Evolutionary conservation across 768 basidiomycete genomes (phyloP).

Genomic region (Pisolithus sp.): DNA sequence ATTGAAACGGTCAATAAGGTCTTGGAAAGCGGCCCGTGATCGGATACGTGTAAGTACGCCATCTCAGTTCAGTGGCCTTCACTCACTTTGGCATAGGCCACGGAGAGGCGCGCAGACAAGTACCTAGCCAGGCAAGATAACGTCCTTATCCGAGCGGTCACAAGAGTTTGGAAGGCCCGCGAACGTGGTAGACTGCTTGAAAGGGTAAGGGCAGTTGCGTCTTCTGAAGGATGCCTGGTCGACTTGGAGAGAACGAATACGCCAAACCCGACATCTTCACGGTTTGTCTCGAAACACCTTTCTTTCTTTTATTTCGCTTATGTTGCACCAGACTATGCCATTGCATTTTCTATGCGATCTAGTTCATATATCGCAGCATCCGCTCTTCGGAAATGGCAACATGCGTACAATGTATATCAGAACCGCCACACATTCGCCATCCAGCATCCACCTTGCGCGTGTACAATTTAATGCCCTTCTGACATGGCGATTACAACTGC

Average conservation of each 20-base stretch:
- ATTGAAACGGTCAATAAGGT: slow-evolving; percentile 40
- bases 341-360: slow-evolving; percentile 42
- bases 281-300: slow-evolving; percentile 30
- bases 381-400: slow-evolving; percentile 42
- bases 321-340: slow-evolving; percentile 36
- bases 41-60: slow-evolving; percentile 42
- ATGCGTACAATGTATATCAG: slow-evolving; percentile 36
- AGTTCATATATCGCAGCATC: slow-evolving; percentile 33
- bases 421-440: slow-evolving; percentile 44
- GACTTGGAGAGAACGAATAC: slow-evolving; percentile 45
- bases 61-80: background rate
- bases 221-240: slow-evolving; percentile 41
- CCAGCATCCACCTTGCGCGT: slow-evolving; percentile 28
- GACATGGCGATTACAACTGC: slow-evolving; percentile 51
- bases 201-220: slow-evolving; percentile 41
- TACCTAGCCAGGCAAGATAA: slow-evolving; percentile 51
- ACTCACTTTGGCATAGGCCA: slow-evolving; percentile 34
- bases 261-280: slow-evolving; percentile 35
- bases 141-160: slow-evolving; percentile 50
- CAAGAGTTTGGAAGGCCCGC: slow-evolving; percentile 62
- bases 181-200: slow-evolving; percentile 56
- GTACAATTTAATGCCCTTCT: slow-evolving; percentile 41
- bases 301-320: slow-evolving; percentile 5
- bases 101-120: slow-evolving; percentile 52
- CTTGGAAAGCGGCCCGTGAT: slow-evolving; percentile 51